Percentiles rank a stretch among this genome's conserved stretches.
These are phyloP conservation scores for Acacia acuminata DNA, from an alignment of 306 rosid species.

Conservation along the genomic window DNA sequence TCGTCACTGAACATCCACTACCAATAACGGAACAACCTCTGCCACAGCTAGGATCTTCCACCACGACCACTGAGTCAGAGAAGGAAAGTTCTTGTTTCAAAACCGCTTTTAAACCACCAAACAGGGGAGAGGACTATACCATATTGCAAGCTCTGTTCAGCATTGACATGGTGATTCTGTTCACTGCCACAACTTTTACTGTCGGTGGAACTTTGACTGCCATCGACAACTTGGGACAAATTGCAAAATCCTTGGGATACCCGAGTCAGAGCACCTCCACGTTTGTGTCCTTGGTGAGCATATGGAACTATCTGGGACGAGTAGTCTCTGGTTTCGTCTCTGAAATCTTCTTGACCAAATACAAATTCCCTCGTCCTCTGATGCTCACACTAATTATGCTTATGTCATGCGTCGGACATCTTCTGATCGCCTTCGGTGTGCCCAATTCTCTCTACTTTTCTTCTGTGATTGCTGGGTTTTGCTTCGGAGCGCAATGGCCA, in stretches of 20 bases:
- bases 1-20: constrained; percentile 27
- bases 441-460: constrained; percentile 62
- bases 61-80: background rate
- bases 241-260: constrained; percentile 61
- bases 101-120: constrained; percentile 50
- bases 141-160: constrained; percentile 74
- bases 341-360: constrained; percentile 55
- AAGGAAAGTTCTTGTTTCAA: constrained; percentile 25
- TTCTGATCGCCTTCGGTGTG: constrained; percentile 57
- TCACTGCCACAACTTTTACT: constrained; percentile 44
- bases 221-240: constrained; percentile 77
- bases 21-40: background rate
- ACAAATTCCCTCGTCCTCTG: constrained; percentile 64
- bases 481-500: constrained; percentile 74
- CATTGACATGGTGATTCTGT: constrained; percentile 62
- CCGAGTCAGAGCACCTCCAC: constrained; percentile 51
- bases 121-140: constrained; percentile 72
- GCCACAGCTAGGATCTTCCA: background rate
- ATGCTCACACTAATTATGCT: constrained; percentile 53
- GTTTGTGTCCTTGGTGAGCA: constrained; percentile 70
- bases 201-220: constrained; percentile 67
- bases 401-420: constrained; percentile 60
- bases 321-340: constrained; percentile 53
- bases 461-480: constrained; percentile 60
- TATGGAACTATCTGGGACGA: constrained; percentile 75